Evolutionary conservation across 169 alveolate genomes (phyloP).

Genomic region (Theileria annulata): DNA sequence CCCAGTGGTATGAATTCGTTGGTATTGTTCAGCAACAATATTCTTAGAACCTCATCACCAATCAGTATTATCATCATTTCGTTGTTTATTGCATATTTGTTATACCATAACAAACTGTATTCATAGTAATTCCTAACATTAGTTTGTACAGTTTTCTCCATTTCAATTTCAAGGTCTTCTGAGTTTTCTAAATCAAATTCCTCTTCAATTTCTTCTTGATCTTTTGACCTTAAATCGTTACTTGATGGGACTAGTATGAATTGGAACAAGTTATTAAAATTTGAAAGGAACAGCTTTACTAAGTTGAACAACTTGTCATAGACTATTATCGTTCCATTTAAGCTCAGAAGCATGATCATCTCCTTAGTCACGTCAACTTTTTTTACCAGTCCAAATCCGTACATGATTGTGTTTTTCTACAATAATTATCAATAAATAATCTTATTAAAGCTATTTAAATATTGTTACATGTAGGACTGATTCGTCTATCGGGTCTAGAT

Average conservation of each 20-base stretch:
- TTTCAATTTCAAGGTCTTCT: neutral
- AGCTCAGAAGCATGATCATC: slow-evolving; percentile 3
- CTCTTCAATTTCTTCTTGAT: neutral
- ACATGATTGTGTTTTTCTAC: slow-evolving; percentile 11
- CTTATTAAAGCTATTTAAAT: neutral
- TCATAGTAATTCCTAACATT: neutral
- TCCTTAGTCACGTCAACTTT: slow-evolving; percentile 10
- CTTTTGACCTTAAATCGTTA: neutral
- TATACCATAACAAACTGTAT: slow-evolving; percentile 1
- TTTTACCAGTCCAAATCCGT: slow-evolving; percentile 6
- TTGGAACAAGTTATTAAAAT: slow-evolving; percentile 10
- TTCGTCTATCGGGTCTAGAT: slow-evolving; percentile 49
- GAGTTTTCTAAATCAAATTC: neutral
- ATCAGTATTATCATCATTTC: slow-evolving; percentile 28
- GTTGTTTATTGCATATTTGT: neutral
- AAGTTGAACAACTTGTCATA: slow-evolving; percentile 1
- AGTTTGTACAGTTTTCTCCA: neutral
- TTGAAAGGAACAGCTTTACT: neutral
- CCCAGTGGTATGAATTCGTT: slow-evolving; percentile 54
- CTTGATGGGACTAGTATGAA: neutral
- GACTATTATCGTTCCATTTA: slow-evolving; percentile 3
- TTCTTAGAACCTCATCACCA: slow-evolving; percentile 65
- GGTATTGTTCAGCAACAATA: slow-evolving; percentile 32
- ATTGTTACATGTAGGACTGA: slow-evolving; percentile 7
- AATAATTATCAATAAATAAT: neutral